phyloP scores from a whole-genome alignment of 1,139 yeast species.

The Pneumocystis canis region DNA sequence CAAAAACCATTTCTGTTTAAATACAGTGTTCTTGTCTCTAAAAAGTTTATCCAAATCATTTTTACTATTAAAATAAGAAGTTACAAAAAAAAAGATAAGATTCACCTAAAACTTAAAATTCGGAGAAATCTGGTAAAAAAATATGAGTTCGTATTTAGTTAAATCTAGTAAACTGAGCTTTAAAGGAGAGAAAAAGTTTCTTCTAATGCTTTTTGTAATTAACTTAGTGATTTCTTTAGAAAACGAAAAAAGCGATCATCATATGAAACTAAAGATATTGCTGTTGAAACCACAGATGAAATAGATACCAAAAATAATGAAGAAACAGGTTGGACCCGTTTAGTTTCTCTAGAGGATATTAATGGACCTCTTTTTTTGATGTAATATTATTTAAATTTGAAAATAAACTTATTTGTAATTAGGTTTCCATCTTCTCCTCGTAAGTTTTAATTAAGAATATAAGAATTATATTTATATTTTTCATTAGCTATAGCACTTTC shows the following conservation, averaged over 20 bases:
- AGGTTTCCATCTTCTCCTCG: neutral
- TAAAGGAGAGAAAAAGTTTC: neutral
- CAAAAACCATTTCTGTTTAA: neutral
- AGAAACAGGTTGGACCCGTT: neutral
- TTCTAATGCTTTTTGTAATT: neutral
- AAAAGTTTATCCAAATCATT: neutral
- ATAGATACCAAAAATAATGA: neutral
- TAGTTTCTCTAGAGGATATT: neutral
- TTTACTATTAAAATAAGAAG: neutral
- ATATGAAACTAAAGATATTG: neutral
- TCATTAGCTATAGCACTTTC: slow-evolving; percentile 7
- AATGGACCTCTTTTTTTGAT: neutral
- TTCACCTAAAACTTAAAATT: neutral
- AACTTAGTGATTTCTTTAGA: neutral
- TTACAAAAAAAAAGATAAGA: neutral
- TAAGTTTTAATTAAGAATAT: neutral
- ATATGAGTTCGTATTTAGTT: neutral
- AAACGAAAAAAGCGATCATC: neutral
- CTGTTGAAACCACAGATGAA: neutral
- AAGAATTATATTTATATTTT: neutral
- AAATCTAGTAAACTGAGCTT: neutral
- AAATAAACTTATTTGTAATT: neutral
- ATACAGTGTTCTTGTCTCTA: neutral
- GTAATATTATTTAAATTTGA: neutral
- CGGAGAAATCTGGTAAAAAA: neutral